Evolutionary conservation across 768 basidiomycete genomes (phyloP).

Genomic region (Trametes gibbosa): DNA sequence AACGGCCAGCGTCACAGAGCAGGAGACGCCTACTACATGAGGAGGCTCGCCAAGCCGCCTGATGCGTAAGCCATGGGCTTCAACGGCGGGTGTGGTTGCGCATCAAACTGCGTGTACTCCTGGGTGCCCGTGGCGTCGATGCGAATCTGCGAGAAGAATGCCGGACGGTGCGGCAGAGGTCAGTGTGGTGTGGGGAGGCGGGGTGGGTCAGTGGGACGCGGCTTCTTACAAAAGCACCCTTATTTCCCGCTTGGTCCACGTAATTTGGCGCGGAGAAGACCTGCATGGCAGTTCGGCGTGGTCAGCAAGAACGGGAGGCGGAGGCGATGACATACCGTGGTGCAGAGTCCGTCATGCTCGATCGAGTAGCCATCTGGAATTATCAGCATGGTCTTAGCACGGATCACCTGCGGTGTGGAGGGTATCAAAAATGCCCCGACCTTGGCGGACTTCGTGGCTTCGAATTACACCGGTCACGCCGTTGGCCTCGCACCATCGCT

Average conservation of each 20-base stretch:
- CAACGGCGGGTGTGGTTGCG: slow-evolving; percentile 83
- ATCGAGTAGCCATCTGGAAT: slow-evolving; percentile 83
- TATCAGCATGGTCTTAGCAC: not conserved
- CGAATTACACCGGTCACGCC: slow-evolving; percentile 86
- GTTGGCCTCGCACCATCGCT: slow-evolving; percentile 84
- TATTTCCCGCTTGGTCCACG: slow-evolving; percentile 88
- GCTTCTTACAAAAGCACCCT: slow-evolving; percentile 78
- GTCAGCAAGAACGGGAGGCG: slow-evolving; percentile 13
- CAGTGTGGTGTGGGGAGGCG: not conserved
- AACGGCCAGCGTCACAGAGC: no score
- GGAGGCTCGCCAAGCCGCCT: slow-evolving; percentile 61
- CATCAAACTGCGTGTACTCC: slow-evolving; percentile 79
- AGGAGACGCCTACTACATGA: slow-evolving; percentile 48
- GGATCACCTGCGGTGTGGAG: not conserved
- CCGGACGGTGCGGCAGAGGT: not conserved
- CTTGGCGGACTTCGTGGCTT: slow-evolving; percentile 95
- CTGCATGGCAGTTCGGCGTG: slow-evolving; percentile 36
- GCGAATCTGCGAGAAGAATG: slow-evolving; percentile 53
- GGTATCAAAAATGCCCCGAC: slow-evolving; percentile 37
- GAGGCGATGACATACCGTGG: slow-evolving; percentile 56
- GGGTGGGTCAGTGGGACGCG: not conserved
- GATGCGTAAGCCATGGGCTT: slow-evolving; percentile 90
- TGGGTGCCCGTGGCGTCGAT: slow-evolving; percentile 75
- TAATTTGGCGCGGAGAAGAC: slow-evolving; percentile 96
- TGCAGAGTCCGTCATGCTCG: slow-evolving; percentile 93